Conservation (phyloP, 2,329 filamentous ascomycete species). For the Botrytis squamosa region DNA sequence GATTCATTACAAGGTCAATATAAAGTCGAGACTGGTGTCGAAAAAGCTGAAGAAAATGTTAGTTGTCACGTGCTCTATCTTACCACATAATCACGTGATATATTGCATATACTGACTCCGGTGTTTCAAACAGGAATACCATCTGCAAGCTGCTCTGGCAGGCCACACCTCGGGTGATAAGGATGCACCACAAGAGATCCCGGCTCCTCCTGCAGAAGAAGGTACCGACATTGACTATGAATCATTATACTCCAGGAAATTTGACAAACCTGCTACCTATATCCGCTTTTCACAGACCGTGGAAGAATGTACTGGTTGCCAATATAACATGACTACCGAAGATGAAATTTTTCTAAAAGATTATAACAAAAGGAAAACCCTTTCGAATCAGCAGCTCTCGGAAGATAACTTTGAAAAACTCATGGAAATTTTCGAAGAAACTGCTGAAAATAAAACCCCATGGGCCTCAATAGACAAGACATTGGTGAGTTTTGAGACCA, state of each 20-base stretch:
- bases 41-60: conserved; percentile 96
- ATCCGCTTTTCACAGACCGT: conserved; percentile 98
- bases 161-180: conserved; percentile 31
- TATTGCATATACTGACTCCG: background rate
- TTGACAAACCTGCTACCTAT: conserved; percentile 85
- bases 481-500: conserved; percentile 72
- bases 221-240: conserved; percentile 75
- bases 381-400: conserved; percentile 63
- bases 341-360: conserved; percentile 82
- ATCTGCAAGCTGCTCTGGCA: conserved; percentile 40
- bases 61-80: conserved; percentile 47
- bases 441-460: conserved; percentile 77
- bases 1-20: conserved; percentile 69
- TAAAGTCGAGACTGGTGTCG: conserved; percentile 92
- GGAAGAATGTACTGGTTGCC: conserved; percentile 85
- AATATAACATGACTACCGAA: conserved; percentile 92
- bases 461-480: conserved; percentile 89
- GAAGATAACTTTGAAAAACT: conserved; percentile 92
- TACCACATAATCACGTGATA: conserved; percentile 30
- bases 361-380: conserved; percentile 72
- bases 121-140: conserved; percentile 37
- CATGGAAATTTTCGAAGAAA: conserved; percentile 93
- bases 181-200: conserved; percentile 47
- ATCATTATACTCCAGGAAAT: conserved; percentile 75
- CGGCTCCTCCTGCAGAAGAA: conserved; percentile 63